Percentiles rank a stretch among this genome's conserved stretches.
Conservation (phyloP, 73 alveolate genomes). For the Blepharisma stoltei region DNA sequence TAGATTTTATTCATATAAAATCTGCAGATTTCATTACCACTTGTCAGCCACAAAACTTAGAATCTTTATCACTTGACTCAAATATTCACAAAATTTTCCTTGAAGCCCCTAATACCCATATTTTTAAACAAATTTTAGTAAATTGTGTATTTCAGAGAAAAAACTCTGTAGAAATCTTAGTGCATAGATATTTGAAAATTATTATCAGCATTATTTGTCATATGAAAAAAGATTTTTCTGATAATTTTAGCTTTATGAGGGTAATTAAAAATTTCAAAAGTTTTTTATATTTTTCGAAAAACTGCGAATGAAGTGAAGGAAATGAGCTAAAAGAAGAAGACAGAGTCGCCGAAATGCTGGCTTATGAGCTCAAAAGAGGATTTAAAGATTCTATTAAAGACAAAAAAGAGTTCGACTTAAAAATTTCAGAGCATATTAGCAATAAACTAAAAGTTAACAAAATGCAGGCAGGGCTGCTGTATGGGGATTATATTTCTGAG, state of each 20-base stretch:
- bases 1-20: not conserved
- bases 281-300: not conserved
- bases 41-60: not conserved
- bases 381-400: slow-evolving; percentile 9
- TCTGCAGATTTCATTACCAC: not conserved
- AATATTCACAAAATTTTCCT: not conserved
- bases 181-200: slow-evolving; percentile 17
- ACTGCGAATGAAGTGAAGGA: slow-evolving; percentile 20
- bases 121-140: slow-evolving; percentile 1
- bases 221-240: not conserved
- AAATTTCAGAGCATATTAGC: not conserved
- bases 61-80: not conserved
- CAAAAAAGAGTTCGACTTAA: not conserved
- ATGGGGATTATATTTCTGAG: slow-evolving; percentile 6
- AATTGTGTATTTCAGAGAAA: not conserved
- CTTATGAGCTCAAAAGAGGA: not conserved
- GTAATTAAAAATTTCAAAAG: slow-evolving; percentile 3
- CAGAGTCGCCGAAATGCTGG: not conserved
- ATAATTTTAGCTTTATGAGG: not conserved
- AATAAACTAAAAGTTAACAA: not conserved
- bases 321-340: slow-evolving; percentile 26
- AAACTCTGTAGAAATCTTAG: not conserved
- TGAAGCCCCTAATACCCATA: not conserved
- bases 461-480: not conserved
- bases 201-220: not conserved